A percentile compares a stretch with the other conserved stretches of the same genome.
Evolutionary conservation across 345 rosid genomes (phyloP).

Genomic region (Rhodomyrtus tomentosa): DNA sequence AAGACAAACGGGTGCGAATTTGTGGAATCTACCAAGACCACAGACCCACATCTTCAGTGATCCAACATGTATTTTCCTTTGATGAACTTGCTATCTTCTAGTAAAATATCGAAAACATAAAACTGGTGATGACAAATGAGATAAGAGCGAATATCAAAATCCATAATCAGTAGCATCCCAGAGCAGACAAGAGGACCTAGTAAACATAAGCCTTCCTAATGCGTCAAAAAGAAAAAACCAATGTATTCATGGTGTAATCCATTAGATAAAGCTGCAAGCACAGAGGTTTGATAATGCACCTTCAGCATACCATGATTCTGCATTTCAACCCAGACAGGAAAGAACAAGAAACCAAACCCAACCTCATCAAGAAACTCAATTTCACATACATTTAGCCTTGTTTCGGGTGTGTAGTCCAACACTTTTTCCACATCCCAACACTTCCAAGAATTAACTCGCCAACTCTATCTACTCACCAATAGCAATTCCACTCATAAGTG

Average conservation of each 20-base stretch:
- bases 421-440: background rate
- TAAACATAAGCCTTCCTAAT: no score
- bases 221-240: no score
- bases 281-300: background rate
- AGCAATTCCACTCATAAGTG: background rate
- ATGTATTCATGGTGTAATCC: background rate
- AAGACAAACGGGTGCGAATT: no score
- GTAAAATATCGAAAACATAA: no score
- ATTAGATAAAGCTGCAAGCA: background rate
- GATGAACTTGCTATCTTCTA: no score
- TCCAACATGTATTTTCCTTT: no score
- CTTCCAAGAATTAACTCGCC: background rate
- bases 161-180: no score
- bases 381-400: background rate
- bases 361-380: background rate
- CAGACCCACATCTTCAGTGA: no score
- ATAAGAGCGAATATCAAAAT: no score
- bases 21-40: no score
- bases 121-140: no score
- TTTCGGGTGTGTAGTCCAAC: background rate
- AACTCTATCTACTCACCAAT: background rate
- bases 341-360: background rate
- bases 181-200: no score
- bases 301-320: background rate
- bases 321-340: background rate